Base-by-base conservation (phyloP, 306 rosid genomes). In the Crotalaria pallida region DNA sequence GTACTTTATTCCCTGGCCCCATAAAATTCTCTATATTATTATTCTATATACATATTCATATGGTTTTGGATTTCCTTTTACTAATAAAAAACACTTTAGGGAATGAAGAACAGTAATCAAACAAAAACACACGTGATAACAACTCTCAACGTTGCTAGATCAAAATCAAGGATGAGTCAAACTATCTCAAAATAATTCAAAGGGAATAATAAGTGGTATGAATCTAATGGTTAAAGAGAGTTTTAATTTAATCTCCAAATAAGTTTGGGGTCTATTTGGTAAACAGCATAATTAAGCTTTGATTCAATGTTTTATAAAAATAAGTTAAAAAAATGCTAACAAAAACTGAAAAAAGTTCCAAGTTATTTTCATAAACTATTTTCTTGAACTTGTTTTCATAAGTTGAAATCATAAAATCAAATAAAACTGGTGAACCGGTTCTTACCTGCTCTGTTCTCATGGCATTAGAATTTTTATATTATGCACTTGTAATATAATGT, bases 1-100 rank as follows among this genome's bases (percentile, higher is more conserved):
- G 79, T 79, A 73, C 83, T 60, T 79, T 73, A 79, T 79, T 79
- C 83, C 66, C 66, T 29, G 78, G 75, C 60, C 75, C 79, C 78
- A 49, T 27, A 24, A 0, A 29, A 67, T 49, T 73, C 71, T 62
- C 62, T 65, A 48, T 69, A 55, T 41, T 69, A 55, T 41, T 64
- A 47, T 34, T 26, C 53, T 19, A 63, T 55, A 9, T 16, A 71
- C 22, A 44, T 18, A 26, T 50, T 31, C 62, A 9, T 31, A 40
- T 11, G n/a, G 6, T 63, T 77, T 63, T 22, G 21, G 44, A 47
- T 8, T 41, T 55, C 17, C 19, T 27, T 19, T 24, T 31, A 13
- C 13, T 7, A 64, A 34, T 51, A 19, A 34, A 19, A 45, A 41
- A 10, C 38, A 40, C 40, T 11, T 1, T 2, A 2, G 9, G 44